Evolutionary conservation across 768 basidiomycete species (phyloP).

Genomic region (Baorangia bicolor): DNA sequence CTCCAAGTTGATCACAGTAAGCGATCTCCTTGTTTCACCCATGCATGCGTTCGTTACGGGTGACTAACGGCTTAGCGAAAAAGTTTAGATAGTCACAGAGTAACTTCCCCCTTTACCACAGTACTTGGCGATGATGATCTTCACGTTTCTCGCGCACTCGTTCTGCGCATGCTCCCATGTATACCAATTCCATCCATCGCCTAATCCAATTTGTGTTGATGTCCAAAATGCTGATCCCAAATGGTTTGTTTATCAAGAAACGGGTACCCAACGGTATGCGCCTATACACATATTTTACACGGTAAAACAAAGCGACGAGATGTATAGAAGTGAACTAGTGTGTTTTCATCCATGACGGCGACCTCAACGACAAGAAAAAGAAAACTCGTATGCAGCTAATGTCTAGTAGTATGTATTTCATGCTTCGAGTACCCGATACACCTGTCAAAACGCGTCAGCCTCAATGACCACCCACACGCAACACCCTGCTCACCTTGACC

Average conservation of each 20-base stretch:
- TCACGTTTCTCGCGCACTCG: neutral
- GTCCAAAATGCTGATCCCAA: neutral
- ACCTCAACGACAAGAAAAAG: neutral
- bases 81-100: conserved; percentile 1
- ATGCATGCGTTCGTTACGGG: neutral
- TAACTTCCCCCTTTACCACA: neutral
- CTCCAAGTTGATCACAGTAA: conserved; percentile 11
- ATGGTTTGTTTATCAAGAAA: neutral
- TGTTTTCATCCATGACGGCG: neutral
- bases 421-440: conserved; percentile 41
- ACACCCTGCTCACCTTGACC: conserved; percentile 55
- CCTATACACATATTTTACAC: neutral
- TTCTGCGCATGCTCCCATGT: conserved; percentile 4
- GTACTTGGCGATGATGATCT: neutral
- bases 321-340: neutral
- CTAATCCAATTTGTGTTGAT: conserved; percentile 1
- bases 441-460: conserved; percentile 27
- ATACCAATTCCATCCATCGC: conserved; percentile 4
- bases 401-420: conserved; percentile 18
- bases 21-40: conserved; percentile 4
- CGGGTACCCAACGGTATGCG: neutral
- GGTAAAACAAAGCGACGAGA: neutral
- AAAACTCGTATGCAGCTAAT: neutral
- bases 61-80: conserved; percentile 9
- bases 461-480: neutral